phyloP scores from a whole-genome alignment of 768 basidiomycete species.

The Tricholoma flavovirens region DNA sequence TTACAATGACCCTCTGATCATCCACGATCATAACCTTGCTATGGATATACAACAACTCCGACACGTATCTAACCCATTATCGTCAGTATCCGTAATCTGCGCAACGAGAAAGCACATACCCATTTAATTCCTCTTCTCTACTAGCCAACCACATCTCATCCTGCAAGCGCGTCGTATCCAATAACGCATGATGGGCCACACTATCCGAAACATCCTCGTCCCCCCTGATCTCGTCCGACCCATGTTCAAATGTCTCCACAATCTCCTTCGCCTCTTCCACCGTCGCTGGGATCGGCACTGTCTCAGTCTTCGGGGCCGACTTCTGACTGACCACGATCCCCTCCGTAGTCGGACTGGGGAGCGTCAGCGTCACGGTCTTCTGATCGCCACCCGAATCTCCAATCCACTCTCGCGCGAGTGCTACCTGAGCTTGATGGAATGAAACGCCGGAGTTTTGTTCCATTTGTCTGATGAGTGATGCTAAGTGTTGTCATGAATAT shows the following conservation, averaged over 20 bases:
- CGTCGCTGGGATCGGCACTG: slow-evolving; percentile 60
- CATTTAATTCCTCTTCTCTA: slow-evolving; percentile 74
- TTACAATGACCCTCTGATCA: slow-evolving; percentile 80
- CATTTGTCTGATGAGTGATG: slow-evolving; percentile 56
- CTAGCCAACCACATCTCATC: slow-evolving; percentile 84
- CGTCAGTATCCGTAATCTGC: not conserved
- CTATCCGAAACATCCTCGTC: slow-evolving; percentile 67
- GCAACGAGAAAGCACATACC: slow-evolving; percentile 41
- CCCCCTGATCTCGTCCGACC: slow-evolving; percentile 46
- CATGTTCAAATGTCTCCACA: slow-evolving; percentile 57
- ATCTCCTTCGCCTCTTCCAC: slow-evolving; percentile 45
- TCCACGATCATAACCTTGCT: slow-evolving; percentile 94
- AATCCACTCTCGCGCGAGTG: slow-evolving; percentile 73
- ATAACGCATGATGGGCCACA: slow-evolving; percentile 76
- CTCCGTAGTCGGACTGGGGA: slow-evolving; percentile 45
- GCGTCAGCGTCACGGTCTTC: slow-evolving; percentile 51
- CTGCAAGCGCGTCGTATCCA: slow-evolving; percentile 52
- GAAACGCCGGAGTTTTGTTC: slow-evolving; percentile 70
- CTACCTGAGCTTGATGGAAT: slow-evolving; percentile 84
- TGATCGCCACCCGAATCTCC: slow-evolving; percentile 41
- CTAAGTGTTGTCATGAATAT: not conserved
- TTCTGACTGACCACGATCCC: slow-evolving; percentile 42
- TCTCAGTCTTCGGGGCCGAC: slow-evolving; percentile 44
- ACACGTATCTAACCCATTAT: slow-evolving; percentile 52
- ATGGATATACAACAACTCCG: slow-evolving; percentile 81